Evolutionary conservation across 2,329 filamentous ascomycete species (phyloP).

Genomic region (Madurella fahalii): DNA sequence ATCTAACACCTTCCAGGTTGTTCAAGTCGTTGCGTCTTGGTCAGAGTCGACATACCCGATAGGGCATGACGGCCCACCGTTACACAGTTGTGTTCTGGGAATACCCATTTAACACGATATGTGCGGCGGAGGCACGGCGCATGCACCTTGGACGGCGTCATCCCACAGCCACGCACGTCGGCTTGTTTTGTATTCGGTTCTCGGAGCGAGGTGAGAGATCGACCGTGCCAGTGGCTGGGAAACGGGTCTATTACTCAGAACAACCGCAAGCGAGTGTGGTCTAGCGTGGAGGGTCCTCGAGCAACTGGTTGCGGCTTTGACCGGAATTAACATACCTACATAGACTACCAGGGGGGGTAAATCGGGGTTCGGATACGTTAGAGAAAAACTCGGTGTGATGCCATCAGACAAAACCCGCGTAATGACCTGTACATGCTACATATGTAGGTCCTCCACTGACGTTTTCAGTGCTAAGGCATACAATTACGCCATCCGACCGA

Average conservation of each 20-base stretch:
- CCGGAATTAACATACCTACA: not conserved
- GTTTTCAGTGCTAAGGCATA: not conserved
- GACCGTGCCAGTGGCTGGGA: not conserved
- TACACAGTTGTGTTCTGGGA: too few relatives aligned
- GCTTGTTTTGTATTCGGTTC: too few relatives aligned
- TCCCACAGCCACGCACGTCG: slow-evolving; percentile 3
- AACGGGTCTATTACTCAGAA: too few relatives aligned
- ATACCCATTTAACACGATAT: not conserved
- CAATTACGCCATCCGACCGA: not conserved
- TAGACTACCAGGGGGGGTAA: not conserved
- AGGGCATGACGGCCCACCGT: not conserved
- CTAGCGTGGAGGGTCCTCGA: not conserved
- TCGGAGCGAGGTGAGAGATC: not conserved
- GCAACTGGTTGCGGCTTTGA: not conserved
- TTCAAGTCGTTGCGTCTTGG: not conserved
- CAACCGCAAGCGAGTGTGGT: too few relatives aligned
- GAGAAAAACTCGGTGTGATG: too few relatives aligned
- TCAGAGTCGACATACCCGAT: not conserved
- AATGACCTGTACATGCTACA: not conserved
- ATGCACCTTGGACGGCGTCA: not conserved
- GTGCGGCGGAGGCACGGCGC: not conserved
- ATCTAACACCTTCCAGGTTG: not conserved
- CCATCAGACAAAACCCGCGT: not conserved
- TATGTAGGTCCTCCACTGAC: not conserved
- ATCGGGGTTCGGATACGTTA: too few relatives aligned